A percentile compares a stretch with the other conserved stretches of the same genome.
Evolutionary conservation across 768 basidiomycete species (phyloP).

Genomic region (Lentinula edodes): DNA sequence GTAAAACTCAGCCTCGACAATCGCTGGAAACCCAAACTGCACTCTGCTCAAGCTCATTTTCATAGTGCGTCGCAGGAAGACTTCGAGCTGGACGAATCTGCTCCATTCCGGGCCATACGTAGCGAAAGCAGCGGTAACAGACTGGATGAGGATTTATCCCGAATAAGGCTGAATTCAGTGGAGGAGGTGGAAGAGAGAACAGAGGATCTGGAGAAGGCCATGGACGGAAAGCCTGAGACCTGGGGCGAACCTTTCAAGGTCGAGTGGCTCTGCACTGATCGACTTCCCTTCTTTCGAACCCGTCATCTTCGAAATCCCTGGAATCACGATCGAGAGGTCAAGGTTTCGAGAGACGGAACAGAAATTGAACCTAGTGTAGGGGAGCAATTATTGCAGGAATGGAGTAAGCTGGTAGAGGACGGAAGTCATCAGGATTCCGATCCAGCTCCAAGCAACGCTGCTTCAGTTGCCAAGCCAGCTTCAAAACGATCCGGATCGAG

Average conservation of each 20-base stretch:
- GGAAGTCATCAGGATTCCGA: slow-evolving; percentile 5
- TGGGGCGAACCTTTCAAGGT: slow-evolving; percentile 83
- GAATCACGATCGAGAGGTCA: slow-evolving; percentile 82
- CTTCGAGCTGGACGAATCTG: slow-evolving; percentile 26
- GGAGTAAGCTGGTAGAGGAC: slow-evolving; percentile 37
- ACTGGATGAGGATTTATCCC: slow-evolving; percentile 2
- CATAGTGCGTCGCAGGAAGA: neutral
- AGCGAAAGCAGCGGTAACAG: neutral
- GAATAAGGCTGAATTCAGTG: slow-evolving; percentile 12
- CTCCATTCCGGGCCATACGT: slow-evolving; percentile 20
- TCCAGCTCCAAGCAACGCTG: neutral
- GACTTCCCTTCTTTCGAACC: slow-evolving; percentile 70
- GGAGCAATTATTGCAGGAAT: slow-evolving; percentile 62
- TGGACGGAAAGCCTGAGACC: slow-evolving; percentile 20
- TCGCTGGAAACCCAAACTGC: neutral
- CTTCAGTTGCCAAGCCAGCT: neutral
- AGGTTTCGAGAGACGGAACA: slow-evolving; percentile 86
- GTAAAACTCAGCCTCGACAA: slow-evolving; percentile 28
- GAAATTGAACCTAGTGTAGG: slow-evolving; percentile 83
- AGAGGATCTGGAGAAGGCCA: slow-evolving; percentile 24
- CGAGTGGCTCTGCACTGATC: slow-evolving; percentile 72
- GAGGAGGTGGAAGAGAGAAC: slow-evolving; percentile 32
- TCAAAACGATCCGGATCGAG: slow-evolving; percentile 7
- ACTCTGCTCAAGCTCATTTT: neutral
- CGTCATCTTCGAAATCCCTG: slow-evolving; percentile 86